These are phyloP conservation scores for Pascua guehoae DNA, from an alignment of 1,284 basidiomycete species.

Conservation along the genomic window DNA sequence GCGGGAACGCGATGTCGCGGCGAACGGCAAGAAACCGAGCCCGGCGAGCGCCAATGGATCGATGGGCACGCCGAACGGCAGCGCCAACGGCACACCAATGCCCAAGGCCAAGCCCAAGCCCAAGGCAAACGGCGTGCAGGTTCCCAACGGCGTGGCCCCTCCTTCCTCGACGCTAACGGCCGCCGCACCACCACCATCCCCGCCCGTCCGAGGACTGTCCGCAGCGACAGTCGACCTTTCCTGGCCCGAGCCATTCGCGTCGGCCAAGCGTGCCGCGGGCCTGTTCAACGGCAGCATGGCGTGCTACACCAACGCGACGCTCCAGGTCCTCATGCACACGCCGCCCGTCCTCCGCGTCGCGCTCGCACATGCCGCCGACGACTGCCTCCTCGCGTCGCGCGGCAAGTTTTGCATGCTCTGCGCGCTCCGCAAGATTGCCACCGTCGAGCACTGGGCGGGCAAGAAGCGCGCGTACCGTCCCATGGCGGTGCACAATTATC, in stretches of 20 bases:
- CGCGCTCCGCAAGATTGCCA: constrained; percentile 53
- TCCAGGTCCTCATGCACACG: constrained; percentile 93
- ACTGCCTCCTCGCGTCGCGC: constrained; percentile 2
- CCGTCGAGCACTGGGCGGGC: constrained; percentile 28
- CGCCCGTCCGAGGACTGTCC: not conserved
- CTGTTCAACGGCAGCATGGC: constrained; percentile 92
- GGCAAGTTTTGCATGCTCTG: constrained; percentile 74
- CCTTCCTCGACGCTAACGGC: not conserved
- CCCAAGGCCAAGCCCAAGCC: not conserved
- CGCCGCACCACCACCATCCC: not conserved
- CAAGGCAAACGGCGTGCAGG: not conserved
- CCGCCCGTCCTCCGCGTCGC: constrained; percentile 77
- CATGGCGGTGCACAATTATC: constrained; percentile 59
- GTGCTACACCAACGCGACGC: constrained; percentile 92
- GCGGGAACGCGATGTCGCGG: not conserved
- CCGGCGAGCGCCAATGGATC: not conserved
- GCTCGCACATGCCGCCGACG: constrained; percentile 52
- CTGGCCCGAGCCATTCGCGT: constrained; percentile 31
- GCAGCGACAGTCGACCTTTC: constrained; percentile 18
- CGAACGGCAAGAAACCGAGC: not conserved
- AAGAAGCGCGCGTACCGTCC: constrained; percentile 53
- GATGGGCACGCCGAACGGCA: not conserved
- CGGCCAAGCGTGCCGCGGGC: constrained; percentile 51
- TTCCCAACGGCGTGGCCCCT: not conserved
- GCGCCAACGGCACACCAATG: constrained; percentile 8